Evolutionary conservation across 306 rosid genomes (phyloP), one percentile per base, ranked within the genome.

Genomic region (Leucaena leucocephala): DNA sequence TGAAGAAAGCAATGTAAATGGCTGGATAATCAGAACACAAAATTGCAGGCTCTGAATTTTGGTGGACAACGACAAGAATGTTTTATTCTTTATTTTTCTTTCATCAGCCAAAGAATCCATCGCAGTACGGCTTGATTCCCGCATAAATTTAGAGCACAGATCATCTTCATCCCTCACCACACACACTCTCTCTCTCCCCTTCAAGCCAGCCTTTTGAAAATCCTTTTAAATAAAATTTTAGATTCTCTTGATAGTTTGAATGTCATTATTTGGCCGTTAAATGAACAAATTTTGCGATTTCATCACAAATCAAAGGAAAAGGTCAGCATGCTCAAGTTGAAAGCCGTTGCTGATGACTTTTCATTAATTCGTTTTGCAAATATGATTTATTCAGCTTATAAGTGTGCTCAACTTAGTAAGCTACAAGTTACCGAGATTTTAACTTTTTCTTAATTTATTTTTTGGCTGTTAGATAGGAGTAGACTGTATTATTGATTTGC

Each of bases 21-120:
- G 62, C 42, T 22, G 17, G 10, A n/a, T 16, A 17, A 16, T 35
- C 38, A 73, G 33, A 39, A 40, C 77, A 54, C 54, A 27, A 67
- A 67, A 5, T 52, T 19, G 52, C 77, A 39, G 49, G 59, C 67
- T 55, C 49, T 19, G 73, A 55, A 17, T 38, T n/a, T 73, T 38
- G 50, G 17, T 2, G 66, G 21, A 73, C 39, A 21, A n/a, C 44
- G 33, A 62, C 71, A 61, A 50, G 39, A 43, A 22, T 52, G 69
- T 66, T 49, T 43, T 42, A 10, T 27, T 14, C 36, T 22, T 10
- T 68, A 58, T 6, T 19, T 72, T 34, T 8, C 16, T 42, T 15
- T 36, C 16, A 77, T 63, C 73, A 34, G 33, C 63, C 44, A 64
- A 50, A 76, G 81, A 43, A 63, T 77, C 82, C 79, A 7, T 76